These are phyloP conservation scores for Fremontodendron californicum DNA, from an alignment of 345 rosid genomes.

Conservation along the genomic window DNA sequence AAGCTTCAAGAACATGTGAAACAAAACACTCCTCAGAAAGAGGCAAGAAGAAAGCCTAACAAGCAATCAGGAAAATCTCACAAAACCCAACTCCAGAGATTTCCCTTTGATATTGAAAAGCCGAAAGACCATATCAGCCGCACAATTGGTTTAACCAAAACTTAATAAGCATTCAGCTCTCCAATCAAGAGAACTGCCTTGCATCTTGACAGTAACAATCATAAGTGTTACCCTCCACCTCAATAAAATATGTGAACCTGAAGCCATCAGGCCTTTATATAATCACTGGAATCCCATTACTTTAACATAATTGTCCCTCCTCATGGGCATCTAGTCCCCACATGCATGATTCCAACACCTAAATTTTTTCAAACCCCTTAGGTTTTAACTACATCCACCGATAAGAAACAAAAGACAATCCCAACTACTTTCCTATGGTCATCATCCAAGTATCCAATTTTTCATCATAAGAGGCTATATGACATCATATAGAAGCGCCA, in stretches of 20 bases:
- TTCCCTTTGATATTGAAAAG: slow-evolving; percentile 12
- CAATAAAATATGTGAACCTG: slow-evolving; percentile 16
- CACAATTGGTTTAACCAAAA: background rate
- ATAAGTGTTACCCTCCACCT: slow-evolving; percentile 19
- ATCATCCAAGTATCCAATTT: background rate
- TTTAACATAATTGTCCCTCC: slow-evolving; percentile 6
- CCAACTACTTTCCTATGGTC: background rate
- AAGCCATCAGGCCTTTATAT: slow-evolving; percentile 12
- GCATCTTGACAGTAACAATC: slow-evolving; percentile 19
- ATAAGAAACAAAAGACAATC: background rate
- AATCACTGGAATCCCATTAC: slow-evolving; percentile 8
- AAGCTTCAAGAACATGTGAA: slow-evolving; percentile 11
- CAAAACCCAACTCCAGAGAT: slow-evolving; percentile 7
- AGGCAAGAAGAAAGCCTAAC: slow-evolving; percentile 14
- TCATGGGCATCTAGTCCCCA: slow-evolving; percentile 10
- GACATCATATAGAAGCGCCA: background rate
- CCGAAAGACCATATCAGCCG: slow-evolving; percentile 13
- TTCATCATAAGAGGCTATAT: background rate
- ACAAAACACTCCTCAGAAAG: background rate
- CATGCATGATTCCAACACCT: slow-evolving; percentile 15
- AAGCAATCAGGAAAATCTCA: slow-evolving; percentile 2
- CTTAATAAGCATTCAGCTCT: background rate
- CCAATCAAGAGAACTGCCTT: slow-evolving; percentile 5
- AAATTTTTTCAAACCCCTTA: background rate
- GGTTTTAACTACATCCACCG: slow-evolving; percentile 1